These are phyloP conservation scores for Boletales sp. DNA, from an alignment of 768 basidiomycete species.

Conservation along the genomic window DNA sequence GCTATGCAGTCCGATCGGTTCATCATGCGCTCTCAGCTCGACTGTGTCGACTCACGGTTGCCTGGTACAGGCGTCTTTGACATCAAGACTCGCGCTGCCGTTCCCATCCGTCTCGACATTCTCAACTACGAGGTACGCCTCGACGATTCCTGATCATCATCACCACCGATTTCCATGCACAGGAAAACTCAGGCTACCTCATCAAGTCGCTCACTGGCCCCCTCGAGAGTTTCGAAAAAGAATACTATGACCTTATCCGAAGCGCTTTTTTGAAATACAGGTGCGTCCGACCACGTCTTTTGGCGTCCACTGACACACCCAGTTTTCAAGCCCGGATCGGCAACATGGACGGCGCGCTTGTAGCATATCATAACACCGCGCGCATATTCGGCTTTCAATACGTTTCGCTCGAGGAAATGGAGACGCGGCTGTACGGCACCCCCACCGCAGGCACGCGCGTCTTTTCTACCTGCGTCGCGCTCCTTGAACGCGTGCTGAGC, in stretches of 20 bases:
- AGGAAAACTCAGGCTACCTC: slow-evolving; percentile 80
- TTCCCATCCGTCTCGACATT: slow-evolving; percentile 80
- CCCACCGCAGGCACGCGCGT: slow-evolving; percentile 52
- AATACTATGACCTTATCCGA: slow-evolving; percentile 92
- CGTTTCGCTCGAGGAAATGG: slow-evolving; percentile 83
- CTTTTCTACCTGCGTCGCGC: slow-evolving; percentile 67
- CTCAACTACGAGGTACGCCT: slow-evolving; percentile 68
- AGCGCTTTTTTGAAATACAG: slow-evolving; percentile 94
- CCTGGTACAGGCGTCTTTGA: slow-evolving; percentile 94
- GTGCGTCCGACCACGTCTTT: slow-evolving; percentile 33
- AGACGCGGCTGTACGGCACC: slow-evolving; percentile 68
- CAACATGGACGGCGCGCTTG: slow-evolving; percentile 92
- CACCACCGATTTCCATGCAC: background rate
- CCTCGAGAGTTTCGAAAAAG: slow-evolving; percentile 82
- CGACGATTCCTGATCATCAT: too few species aligned
- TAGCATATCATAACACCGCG: slow-evolving; percentile 85
- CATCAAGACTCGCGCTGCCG: slow-evolving; percentile 88
- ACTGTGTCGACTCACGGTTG: slow-evolving; percentile 75
- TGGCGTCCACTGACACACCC: too few species aligned
- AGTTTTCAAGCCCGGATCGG: slow-evolving; percentile 96
- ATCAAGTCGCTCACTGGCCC: slow-evolving; percentile 62
- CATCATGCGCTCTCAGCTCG: slow-evolving; percentile 93
- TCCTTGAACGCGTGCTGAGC: slow-evolving; percentile 66
- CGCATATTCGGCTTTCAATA: slow-evolving; percentile 95
- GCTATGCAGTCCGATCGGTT: slow-evolving; percentile 42